Evolutionary conservation across 2,329 filamentous ascomycete genomes (phyloP).

Genomic region (Fusarium haematococcum): DNA sequence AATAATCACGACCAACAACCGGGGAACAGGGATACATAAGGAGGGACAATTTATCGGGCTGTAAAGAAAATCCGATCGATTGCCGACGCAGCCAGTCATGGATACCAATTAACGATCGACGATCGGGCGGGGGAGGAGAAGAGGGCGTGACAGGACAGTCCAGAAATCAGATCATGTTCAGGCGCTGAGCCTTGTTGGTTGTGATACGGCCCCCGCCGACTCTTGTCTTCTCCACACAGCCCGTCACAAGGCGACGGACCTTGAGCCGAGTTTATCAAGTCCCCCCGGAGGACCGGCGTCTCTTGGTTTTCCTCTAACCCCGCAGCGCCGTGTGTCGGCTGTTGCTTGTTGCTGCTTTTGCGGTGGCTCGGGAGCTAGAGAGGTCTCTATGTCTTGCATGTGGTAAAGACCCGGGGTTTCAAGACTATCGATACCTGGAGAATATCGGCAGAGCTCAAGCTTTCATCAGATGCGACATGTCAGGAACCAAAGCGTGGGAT

Average conservation of each 20-base stretch:
- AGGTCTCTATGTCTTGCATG: not conserved
- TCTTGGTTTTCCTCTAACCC: not conserved
- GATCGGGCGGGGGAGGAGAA: not conserved
- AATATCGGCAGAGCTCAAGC: not conserved
- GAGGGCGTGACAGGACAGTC: conserved; percentile 5
- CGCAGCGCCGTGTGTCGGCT: not conserved
- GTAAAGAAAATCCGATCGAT: conserved; percentile 19
- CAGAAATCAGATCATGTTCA: not conserved
- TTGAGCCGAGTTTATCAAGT: not conserved
- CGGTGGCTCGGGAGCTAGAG: not conserved
- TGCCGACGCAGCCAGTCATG: conserved; percentile 6
- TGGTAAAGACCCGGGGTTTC: not conserved
- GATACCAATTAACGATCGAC: conserved; percentile 1
- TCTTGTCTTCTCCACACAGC: not conserved
- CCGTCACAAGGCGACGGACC: not conserved
- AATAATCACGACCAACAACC: not conserved
- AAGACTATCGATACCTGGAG: not conserved
- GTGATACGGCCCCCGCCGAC: not conserved
- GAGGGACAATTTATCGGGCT: not conserved
- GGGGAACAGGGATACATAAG: not conserved
- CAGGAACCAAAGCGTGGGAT: conserved; percentile 7
- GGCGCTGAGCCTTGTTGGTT: not conserved
- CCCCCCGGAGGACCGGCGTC: not conserved
- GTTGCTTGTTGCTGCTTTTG: not conserved
- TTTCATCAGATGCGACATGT: conserved; percentile 8